Conservation (phyloP, 805 yeast species). For the Metschnikowia vanudenii region DNA sequence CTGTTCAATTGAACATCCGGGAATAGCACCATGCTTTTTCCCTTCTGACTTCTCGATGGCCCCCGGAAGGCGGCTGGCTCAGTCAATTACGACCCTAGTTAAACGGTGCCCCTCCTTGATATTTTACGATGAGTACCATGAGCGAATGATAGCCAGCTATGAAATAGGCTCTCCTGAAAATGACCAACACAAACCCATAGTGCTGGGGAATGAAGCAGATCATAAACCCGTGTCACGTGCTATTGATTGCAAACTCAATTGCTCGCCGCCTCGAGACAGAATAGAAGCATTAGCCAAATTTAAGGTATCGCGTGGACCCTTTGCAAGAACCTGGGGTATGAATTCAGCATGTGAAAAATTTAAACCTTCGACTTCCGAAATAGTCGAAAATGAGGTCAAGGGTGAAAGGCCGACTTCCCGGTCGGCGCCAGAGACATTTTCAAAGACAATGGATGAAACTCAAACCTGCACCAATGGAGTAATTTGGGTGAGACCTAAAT, state of each 20-base stretch:
- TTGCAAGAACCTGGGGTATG: no score
- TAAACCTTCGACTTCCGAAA: not conserved
- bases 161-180: not conserved
- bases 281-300: not conserved
- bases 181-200: not conserved
- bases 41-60: slow-evolving; percentile 14
- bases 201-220: no score
- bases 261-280: no score
- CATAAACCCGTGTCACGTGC: no score
- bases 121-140: slow-evolving; percentile 10
- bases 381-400: not conserved
- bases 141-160: not conserved
- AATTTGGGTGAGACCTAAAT: not conserved
- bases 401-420: not conserved
- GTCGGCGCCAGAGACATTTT: not conserved
- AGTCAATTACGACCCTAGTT: slow-evolving; percentile 2
- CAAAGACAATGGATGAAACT: not conserved
- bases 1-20: slow-evolving; percentile 14
- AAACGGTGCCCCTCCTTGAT: slow-evolving; percentile 10
- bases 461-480: not conserved
- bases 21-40: slow-evolving; percentile 15
- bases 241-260: no score
- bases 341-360: not conserved
- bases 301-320: not conserved
- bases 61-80: slow-evolving; percentile 6